phyloP scores from a whole-genome alignment of 768 basidiomycete species.

The Sistotremastrum suecicum region DNA sequence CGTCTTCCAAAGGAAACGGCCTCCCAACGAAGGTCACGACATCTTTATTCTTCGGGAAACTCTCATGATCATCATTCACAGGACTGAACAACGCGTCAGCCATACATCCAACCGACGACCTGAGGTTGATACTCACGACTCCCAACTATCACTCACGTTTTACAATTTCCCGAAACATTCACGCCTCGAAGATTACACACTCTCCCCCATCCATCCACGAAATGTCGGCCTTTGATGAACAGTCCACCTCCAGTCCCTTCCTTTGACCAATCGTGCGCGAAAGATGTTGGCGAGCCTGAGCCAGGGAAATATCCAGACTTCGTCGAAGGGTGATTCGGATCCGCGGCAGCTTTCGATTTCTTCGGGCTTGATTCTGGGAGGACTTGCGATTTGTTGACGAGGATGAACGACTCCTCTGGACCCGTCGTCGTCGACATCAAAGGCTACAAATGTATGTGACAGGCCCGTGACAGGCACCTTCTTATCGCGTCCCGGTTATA shows the following conservation, averaged over 20 bases:
- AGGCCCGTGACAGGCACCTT: too few species aligned
- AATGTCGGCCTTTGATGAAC: constrained; percentile 56
- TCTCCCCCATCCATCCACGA: constrained; percentile 68
- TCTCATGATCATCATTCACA: constrained; percentile 46
- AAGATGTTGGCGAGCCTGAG: constrained; percentile 20
- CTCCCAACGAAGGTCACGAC: constrained; percentile 75
- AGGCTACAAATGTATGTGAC: too few species aligned
- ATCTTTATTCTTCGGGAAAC: constrained; percentile 51
- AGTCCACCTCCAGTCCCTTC: constrained; percentile 41
- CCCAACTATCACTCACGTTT: constrained; percentile 41
- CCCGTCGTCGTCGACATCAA: constrained; percentile 7
- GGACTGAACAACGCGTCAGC: constrained; percentile 31
- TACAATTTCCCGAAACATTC: constrained; percentile 72
- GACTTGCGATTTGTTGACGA: constrained; percentile 21
- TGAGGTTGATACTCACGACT: background rate
- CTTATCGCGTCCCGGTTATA: too few species aligned
- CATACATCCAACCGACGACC: constrained; percentile 1
- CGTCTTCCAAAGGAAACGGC: constrained; percentile 85
- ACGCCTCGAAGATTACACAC: constrained; percentile 74
- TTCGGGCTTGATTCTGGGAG: background rate
- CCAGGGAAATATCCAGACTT: constrained; percentile 24
- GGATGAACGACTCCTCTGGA: constrained; percentile 34
- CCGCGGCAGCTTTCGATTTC: constrained; percentile 2
- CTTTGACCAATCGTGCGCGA: constrained; percentile 63
- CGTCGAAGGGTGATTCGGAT: constrained; percentile 25